Percentiles rank a stretch among this genome's conserved stretches.
phyloP scores from a whole-genome alignment of 805 yeast genomes.

The Starmerella bombicola region DNA sequence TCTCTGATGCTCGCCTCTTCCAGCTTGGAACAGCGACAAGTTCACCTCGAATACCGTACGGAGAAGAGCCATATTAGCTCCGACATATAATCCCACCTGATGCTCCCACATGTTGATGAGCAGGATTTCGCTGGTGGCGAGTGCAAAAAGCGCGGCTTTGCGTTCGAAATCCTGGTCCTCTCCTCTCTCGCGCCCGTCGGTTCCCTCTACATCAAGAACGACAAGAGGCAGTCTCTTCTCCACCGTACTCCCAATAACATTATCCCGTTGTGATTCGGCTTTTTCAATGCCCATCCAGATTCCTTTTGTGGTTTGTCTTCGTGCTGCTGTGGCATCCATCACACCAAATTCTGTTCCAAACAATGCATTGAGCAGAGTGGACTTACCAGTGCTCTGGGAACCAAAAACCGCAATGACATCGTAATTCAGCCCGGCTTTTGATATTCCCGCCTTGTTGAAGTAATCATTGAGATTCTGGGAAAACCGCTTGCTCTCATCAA shows the following conservation, averaged over 20 bases:
- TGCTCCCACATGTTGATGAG: constrained; percentile 94
- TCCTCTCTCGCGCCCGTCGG: constrained; percentile 95
- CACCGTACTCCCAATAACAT: neutral
- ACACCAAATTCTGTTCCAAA: constrained; percentile 85
- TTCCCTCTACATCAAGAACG: constrained; percentile 96
- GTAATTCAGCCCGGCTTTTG: constrained; percentile 50
- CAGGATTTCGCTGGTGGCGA: constrained; percentile 79
- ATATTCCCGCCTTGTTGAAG: constrained; percentile 20
- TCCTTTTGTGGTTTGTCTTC: constrained; percentile 88
- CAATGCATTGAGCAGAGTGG: constrained; percentile 73
- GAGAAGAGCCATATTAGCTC: constrained; percentile 90
- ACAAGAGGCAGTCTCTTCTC: constrained; percentile 13
- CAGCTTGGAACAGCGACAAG: constrained; percentile 64
- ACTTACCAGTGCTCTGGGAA: constrained; percentile 92
- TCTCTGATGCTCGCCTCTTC: constrained; percentile 27
- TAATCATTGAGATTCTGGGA: constrained; percentile 29
- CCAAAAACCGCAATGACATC: constrained; percentile 94
- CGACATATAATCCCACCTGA: constrained; percentile 93
- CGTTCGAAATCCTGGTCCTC: constrained; percentile 98
- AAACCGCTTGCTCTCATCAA: constrained; percentile 49
- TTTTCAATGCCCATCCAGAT: constrained; percentile 58
- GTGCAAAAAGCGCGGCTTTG: constrained; percentile 87
- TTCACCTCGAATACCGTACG: constrained; percentile 96
- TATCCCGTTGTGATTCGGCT: neutral
- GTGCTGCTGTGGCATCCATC: constrained; percentile 58